Conservation (phyloP, 257 asterid genomes). For the Capsicum baccatum region DNA sequence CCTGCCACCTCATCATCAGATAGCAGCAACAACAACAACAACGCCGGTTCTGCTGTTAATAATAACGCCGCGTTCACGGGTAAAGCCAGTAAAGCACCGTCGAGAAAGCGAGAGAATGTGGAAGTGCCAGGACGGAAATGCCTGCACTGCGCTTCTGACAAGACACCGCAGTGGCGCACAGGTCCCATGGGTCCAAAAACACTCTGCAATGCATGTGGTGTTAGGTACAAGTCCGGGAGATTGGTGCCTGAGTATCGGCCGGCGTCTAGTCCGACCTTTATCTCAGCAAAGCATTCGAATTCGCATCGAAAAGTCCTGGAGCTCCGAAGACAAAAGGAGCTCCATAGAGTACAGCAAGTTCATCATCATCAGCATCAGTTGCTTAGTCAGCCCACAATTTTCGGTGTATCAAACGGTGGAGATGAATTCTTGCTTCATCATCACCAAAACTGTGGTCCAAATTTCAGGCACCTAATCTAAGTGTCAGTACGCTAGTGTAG, state of each 20-base stretch:
- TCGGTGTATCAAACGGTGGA: constrained; percentile 67
- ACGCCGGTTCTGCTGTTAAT: neutral
- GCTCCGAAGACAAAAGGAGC: constrained; percentile 88
- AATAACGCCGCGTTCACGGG: neutral
- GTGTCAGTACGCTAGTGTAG: constrained; percentile 30
- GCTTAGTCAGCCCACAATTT: constrained; percentile 63
- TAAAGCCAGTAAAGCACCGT: constrained; percentile 39
- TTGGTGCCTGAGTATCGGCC: constrained; percentile 98
- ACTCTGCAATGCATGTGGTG: constrained; percentile 96
- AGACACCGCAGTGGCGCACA: constrained; percentile 97
- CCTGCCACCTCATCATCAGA: constrained; percentile 46
- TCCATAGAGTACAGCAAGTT: constrained; percentile 48
- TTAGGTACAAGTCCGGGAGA: constrained; percentile 93
- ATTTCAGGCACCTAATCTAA: constrained; percentile 79
- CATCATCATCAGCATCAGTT: constrained; percentile 49
- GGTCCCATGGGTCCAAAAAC: constrained; percentile 99
- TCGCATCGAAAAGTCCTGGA: constrained; percentile 97
- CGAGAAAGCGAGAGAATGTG: constrained; percentile 45
- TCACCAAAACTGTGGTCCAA: constrained; percentile 62
- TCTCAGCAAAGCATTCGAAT: constrained; percentile 80
- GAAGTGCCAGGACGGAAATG: constrained; percentile 75
- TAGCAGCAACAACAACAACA: neutral
- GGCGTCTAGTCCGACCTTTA: constrained; percentile 90
- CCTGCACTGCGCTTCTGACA: constrained; percentile 92
- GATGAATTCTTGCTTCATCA: constrained; percentile 85